A percentile compares a stretch with the other conserved stretches of the same genome.
phyloP scores from a whole-genome alignment of 306 rosid species.

The Bauhinia variegata region DNA sequence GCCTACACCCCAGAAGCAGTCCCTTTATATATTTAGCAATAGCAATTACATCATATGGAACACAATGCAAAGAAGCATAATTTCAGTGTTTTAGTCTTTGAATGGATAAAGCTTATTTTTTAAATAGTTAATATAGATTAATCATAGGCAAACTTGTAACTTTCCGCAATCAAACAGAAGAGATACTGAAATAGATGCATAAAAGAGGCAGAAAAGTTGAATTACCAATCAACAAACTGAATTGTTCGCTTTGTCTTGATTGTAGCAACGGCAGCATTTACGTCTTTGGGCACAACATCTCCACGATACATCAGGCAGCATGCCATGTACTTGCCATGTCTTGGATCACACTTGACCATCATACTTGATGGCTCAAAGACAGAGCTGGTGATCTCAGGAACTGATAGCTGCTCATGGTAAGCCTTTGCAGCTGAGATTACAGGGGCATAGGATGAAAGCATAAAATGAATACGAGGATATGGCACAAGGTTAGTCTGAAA shows the following conservation, averaged over 20 bases:
- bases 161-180: constrained; percentile 1
- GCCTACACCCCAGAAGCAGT: not conserved
- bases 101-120: not conserved
- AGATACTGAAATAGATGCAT: not conserved
- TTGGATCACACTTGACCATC: constrained; percentile 88
- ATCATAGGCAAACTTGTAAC: not conserved
- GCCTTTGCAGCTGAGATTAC: constrained; percentile 71
- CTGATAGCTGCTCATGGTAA: constrained; percentile 66
- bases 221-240: constrained; percentile 81
- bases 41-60: not conserved
- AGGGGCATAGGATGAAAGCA: constrained; percentile 81
- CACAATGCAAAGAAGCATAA: not conserved
- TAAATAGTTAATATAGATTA: not conserved
- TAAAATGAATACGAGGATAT: constrained; percentile 79
- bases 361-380: constrained; percentile 77
- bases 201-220: constrained; percentile 12
- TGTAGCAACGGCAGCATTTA: constrained; percentile 61
- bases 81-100: not conserved
- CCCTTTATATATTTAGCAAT: no score
- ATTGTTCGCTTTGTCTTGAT: constrained; percentile 72
- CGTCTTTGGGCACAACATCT: constrained; percentile 77
- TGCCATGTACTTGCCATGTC: constrained; percentile 84
- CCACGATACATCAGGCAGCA: constrained; percentile 86
- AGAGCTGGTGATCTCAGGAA: constrained; percentile 74
- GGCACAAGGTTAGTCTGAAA: constrained; percentile 83